phyloP scores from a whole-genome alignment of 2,329 filamentous ascomycete genomes.

The Xylariaceae sp. region DNA sequence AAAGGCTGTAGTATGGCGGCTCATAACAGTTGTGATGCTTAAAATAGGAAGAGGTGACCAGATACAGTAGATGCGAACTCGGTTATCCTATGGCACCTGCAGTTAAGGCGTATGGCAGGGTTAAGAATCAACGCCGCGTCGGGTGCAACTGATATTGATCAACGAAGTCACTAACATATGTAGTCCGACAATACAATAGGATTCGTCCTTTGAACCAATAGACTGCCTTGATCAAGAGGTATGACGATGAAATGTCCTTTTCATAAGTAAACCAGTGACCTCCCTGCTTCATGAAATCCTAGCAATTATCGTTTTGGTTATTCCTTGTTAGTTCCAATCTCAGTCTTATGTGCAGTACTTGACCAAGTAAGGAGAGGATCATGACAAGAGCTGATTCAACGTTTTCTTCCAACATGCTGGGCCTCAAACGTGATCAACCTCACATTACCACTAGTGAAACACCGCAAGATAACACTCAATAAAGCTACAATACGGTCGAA shows the following conservation, averaged over 20 bases:
- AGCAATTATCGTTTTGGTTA: neutral
- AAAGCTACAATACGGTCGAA: neutral
- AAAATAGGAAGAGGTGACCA: too few relatives aligned
- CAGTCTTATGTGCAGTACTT: neutral
- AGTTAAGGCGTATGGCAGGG: too few relatives aligned
- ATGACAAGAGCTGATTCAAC: too few relatives aligned
- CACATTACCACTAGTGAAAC: neutral
- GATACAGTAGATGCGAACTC: too few relatives aligned
- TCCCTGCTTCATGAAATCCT: neutral
- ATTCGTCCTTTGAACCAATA: too few relatives aligned
- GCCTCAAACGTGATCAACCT: neutral
- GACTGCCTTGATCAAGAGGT: neutral
- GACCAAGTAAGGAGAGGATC: neutral
- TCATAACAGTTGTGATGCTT: too few relatives aligned
- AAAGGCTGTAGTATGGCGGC: too few relatives aligned
- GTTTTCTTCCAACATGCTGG: neutral
- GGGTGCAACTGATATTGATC: too few relatives aligned
- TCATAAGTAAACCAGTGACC: neutral
- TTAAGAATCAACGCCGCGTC: too few relatives aligned
- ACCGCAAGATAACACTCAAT: neutral
- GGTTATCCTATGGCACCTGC: too few relatives aligned
- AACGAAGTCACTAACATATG: too few relatives aligned
- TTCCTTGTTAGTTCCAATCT: neutral
- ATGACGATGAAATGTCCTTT: neutral
- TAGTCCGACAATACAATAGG: too few relatives aligned